Base-by-base conservation (phyloP, 2,329 filamentous ascomycete species). In the Trichophyton rubrum region DNA sequence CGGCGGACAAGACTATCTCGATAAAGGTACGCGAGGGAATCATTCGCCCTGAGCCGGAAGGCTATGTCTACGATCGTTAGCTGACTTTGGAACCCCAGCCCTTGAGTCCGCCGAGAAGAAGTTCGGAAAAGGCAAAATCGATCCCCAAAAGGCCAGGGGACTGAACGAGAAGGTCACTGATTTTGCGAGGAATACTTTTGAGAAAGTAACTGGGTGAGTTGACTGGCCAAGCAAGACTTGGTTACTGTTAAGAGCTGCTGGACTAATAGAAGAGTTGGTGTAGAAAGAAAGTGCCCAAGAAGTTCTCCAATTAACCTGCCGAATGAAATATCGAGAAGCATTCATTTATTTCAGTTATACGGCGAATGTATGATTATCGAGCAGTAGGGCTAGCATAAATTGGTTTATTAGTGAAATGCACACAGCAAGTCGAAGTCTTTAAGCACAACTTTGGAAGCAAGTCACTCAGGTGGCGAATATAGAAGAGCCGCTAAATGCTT, bases 81-180 rank as follows among this genome's bases (percentile, higher is more conserved):
- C 27, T 33, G 15, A 20, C 49, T 30, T 24, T 8, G 13, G 20
- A 38, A 7, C 13, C 4, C 8, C 7, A 57, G 55, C 33, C 13
- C 55, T 57, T 3, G 55, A 57, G 13, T 9, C 55, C n/a, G 38
- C 38, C 9, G 55, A 57, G 55, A 40, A n/a, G 22, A 57, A 57
- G n/a, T 57, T 41, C n/a, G 55, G 55, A 17, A 57, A 57, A 30
- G 55, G 55, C 30, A 57, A 41, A 20, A 57, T 57, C n/a, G 55
- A 57, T 30, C 55, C 55, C 20, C 22, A 38, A 17, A 57, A 57
- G 38, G 33, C 55, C 13, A 24, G 55, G 11, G 33, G 55, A n/a
- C 15, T 43, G 22, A 57, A 57, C 15, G 55, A 57, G 55, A 57
- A 57, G 38, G 40, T 57, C 13, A 57, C 57, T 11, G 57, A 59